Evolutionary conservation across 805 yeast genomes (phyloP).

Genomic region (Kazachstania psychrophila): DNA sequence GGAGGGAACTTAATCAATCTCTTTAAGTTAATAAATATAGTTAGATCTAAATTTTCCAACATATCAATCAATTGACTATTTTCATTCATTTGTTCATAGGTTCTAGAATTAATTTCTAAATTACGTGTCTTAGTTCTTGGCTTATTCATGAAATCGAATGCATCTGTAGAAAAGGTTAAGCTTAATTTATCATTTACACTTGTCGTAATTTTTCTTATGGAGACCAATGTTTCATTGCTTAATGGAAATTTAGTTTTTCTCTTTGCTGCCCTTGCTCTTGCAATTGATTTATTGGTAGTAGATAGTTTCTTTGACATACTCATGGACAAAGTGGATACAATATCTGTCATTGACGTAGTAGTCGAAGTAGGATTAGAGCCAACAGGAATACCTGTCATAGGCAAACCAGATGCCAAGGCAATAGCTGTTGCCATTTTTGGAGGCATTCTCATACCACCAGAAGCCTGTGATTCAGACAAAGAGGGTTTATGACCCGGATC

Average conservation of each 20-base stretch:
- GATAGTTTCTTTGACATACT: conserved; percentile 5
- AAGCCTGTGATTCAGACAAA: conserved; percentile 1
- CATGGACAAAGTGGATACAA: neutral
- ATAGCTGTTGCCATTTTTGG: conserved; percentile 19
- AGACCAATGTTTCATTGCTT: conserved; percentile 19
- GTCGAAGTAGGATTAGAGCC: conserved; percentile 1
- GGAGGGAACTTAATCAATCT: conserved; percentile 15
- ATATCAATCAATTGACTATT: conserved; percentile 22
- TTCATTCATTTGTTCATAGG: conserved; percentile 27
- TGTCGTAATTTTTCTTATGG: conserved; percentile 17
- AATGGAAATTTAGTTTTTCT: conserved; percentile 18
- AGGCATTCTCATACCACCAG: conserved; percentile 6
- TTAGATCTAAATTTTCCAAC: conserved; percentile 27
- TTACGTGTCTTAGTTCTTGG: conserved; percentile 11
- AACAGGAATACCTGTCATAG: conserved; percentile 2
- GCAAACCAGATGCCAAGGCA: conserved; percentile 15
- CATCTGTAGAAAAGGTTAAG: conserved; percentile 5
- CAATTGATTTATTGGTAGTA: conserved; percentile 8
- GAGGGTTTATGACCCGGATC: conserved; percentile 1
- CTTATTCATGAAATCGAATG: conserved; percentile 9
- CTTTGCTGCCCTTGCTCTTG: conserved; percentile 15
- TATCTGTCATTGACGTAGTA: conserved; percentile 1
- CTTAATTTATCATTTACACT: conserved; percentile 18
- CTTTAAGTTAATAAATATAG: conserved; percentile 24
- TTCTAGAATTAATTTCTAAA: conserved; percentile 21